phyloP scores from a whole-genome alignment of 345 rosid genomes.

The Salix caprea region DNA sequence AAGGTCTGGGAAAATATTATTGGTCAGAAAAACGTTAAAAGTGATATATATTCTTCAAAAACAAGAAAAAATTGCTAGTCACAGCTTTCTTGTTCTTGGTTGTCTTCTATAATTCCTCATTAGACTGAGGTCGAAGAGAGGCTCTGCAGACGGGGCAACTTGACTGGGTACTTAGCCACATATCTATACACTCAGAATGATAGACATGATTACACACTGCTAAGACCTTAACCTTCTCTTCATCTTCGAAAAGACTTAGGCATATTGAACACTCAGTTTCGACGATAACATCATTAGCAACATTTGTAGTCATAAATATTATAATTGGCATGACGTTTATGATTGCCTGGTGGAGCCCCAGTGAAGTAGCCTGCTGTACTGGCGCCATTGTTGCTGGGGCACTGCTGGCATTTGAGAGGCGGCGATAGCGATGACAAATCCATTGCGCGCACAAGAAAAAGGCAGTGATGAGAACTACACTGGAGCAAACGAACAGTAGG shows the following conservation, averaged over 20 bases:
- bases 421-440: slow-evolving; percentile 31
- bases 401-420: neutral
- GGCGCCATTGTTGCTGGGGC: neutral
- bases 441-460: slow-evolving; percentile 41
- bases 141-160: slow-evolving; percentile 75
- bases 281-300: neutral
- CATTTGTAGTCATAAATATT: neutral
- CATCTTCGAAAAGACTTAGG: slow-evolving; percentile 59
- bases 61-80: too few relatives aligned
- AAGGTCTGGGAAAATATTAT: too few relatives aligned
- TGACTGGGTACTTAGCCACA: slow-evolving; percentile 57
- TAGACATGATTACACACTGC: slow-evolving; percentile 58
- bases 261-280: slow-evolving; percentile 61
- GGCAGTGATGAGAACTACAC: slow-evolving; percentile 26
- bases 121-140: slow-evolving; percentile 10
- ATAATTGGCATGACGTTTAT: slow-evolving; percentile 26
- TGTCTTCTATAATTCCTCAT: too few relatives aligned
- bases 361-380: neutral
- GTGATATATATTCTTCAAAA: too few relatives aligned
- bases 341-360: slow-evolving; percentile 22
- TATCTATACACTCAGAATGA: slow-evolving; percentile 66
- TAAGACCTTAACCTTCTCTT: slow-evolving; percentile 62
- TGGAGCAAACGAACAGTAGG: slow-evolving; percentile 24
- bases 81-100: too few relatives aligned
- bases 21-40: too few relatives aligned